phyloP scores from a whole-genome alignment of 164 flowering plant species.

The Annona cherimola region DNA sequence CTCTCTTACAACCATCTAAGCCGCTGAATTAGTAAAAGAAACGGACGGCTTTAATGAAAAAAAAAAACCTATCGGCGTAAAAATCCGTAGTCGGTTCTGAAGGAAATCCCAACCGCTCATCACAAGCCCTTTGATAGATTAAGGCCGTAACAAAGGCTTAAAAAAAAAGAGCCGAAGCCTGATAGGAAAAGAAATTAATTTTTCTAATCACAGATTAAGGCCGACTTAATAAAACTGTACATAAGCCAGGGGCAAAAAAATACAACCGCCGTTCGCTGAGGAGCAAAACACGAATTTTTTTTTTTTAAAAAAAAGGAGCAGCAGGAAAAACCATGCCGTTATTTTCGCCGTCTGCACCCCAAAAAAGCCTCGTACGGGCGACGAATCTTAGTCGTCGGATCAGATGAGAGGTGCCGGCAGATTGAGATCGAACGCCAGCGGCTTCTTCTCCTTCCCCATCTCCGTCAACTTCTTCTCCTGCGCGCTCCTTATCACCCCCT shows the following conservation, averaged over 20 bases:
- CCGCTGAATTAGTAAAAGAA: background rate
- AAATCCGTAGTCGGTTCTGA: no score
- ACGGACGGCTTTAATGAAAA: no score
- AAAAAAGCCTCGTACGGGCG: background rate
- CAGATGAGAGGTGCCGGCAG: slow-evolving; percentile 44
- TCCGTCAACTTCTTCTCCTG: slow-evolving; percentile 18
- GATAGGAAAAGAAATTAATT: background rate
- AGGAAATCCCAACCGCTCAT: no score
- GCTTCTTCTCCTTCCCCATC: slow-evolving; percentile 30
- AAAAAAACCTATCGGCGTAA: no score
- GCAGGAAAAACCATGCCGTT: background rate
- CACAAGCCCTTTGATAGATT: no score
- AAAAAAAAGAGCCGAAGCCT: background rate
- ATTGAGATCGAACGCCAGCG: slow-evolving; percentile 49
- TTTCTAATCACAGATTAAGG: background rate
- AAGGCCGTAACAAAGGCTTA: no score
- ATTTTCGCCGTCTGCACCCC: background rate
- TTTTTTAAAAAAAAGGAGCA: background rate
- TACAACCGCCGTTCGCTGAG: background rate
- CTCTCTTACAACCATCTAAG: background rate
- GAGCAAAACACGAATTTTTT: background rate
- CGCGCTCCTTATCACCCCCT: slow-evolving; percentile 23
- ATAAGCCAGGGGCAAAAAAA: background rate
- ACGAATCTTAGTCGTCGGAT: slow-evolving; percentile 9
- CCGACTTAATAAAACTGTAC: background rate